phyloP scores from a whole-genome alignment of 371 early-diverging fungal species.

The Lichtheimia corymbifera region DNA sequence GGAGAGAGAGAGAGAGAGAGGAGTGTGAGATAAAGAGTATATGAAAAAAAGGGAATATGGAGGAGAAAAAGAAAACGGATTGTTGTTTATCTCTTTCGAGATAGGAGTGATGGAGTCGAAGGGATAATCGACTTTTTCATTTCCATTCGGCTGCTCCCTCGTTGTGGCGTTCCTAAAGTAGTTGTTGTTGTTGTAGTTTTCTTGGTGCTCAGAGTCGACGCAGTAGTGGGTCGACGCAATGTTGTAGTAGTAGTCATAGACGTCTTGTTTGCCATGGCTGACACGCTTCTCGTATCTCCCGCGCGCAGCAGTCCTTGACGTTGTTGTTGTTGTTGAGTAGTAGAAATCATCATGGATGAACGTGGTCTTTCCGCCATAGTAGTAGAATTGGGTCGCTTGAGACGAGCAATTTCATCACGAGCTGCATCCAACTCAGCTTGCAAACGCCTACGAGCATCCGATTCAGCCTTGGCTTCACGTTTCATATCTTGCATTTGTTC shows the following conservation, averaged over 20 bases:
- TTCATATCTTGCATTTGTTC: conserved; percentile 37
- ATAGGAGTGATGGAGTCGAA: too few relatives aligned
- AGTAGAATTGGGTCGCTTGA: conserved; percentile 8
- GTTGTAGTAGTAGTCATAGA: neutral
- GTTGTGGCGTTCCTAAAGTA: too few relatives aligned
- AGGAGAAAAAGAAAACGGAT: neutral
- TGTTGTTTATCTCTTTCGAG: neutral
- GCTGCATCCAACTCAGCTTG: conserved; percentile 26
- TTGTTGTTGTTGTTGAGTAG: neutral
- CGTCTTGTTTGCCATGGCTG: conserved; percentile 4
- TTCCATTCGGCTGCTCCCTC: too few relatives aligned
- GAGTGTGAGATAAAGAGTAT: too few relatives aligned
- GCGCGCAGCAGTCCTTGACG: neutral
- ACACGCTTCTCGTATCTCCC: conserved; percentile 8
- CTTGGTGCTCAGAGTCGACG: too few relatives aligned
- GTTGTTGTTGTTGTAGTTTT: too few relatives aligned
- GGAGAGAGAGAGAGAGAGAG: neutral
- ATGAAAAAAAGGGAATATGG: neutral
- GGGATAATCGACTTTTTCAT: too few relatives aligned
- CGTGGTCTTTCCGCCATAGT: neutral
- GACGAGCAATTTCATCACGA: conserved; percentile 20
- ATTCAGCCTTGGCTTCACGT: conserved; percentile 25
- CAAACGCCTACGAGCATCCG: conserved; percentile 16
- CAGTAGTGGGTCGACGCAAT: neutral
- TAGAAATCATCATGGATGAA: neutral